Base-by-base conservation (phyloP, 441 rosid genomes). In the Pelargonium australe region DNA sequence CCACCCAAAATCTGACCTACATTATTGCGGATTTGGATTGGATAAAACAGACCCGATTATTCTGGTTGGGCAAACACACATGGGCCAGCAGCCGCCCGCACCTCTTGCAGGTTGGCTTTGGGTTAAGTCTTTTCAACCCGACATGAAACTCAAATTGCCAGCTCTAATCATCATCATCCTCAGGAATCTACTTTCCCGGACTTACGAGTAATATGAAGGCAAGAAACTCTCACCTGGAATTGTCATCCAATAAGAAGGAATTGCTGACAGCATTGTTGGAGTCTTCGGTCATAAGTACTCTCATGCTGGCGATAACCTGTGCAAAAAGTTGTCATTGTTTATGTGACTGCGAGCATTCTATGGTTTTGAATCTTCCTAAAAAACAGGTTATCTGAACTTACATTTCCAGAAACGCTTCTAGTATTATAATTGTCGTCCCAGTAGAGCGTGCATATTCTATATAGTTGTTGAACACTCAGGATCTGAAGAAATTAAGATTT, bases 391-490 rank as follows among this genome's bases (percentile, higher is more conserved):
- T 63, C 60, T 23, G 74, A 70, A 60, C 90, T 82, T 86, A 93
- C 99, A 72, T 78, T 80, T 69, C 91, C 91, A 61, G 97, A 89
- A 66, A 96, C 99, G 65, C 98, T 96, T 82, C 90, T 83, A 70
- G 99, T 96, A 70, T 93, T 96, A 75, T 96, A 96, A 83, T 92
- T 96, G 82, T 96, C 98, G 63, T 96, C 99, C 96, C 95, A 87
- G 74, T 96, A 93, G 19, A 93, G 74, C 28, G 99, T 87, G 74
- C 99, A 93, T 72, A 93, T 91, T 85, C 98, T 89, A 74, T 93
- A 96, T 53, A 96, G 86, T 80, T 91, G 99, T 83, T 96, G 99
- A 55, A 96, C 98, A 62, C 99, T 91, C 75, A 96, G 85, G 81
- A 93, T 85, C 99, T 91, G 87, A 80, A 69, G 60, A 82, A 73